Evolutionary conservation across 345 rosid genomes (phyloP).

Genomic region (Reutealis trisperma): DNA sequence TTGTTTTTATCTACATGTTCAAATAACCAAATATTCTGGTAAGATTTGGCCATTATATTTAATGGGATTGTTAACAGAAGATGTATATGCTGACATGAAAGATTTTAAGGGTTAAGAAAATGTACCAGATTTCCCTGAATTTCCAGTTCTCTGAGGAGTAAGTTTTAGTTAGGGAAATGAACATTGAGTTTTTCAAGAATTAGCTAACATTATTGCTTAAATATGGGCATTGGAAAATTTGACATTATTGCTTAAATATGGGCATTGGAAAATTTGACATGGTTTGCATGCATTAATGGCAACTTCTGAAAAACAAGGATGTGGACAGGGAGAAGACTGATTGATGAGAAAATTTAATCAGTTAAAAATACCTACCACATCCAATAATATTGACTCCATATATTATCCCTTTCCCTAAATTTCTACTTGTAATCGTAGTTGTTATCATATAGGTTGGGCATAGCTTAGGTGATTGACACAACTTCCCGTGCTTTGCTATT

Average conservation of each 20-base stretch:
- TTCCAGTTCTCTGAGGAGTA: constrained; percentile 5
- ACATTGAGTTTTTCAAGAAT: neutral
- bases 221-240: neutral
- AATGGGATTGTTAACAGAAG: neutral
- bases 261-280: neutral
- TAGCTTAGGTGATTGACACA: neutral
- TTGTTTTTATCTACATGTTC: neutral
- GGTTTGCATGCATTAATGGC: neutral
- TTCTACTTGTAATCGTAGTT: constrained; percentile 1
- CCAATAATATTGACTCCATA: neutral
- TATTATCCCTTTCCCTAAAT: neutral
- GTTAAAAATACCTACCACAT: neutral
- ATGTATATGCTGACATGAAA: neutral
- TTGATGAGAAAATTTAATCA: neutral
- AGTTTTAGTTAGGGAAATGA: constrained; percentile 1
- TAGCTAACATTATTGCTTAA: neutral
- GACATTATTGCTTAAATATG: neutral
- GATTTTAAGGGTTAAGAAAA: neutral
- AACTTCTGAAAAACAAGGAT: constrained; percentile 2
- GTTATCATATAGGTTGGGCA: neutral
- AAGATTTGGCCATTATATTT: neutral
- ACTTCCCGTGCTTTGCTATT: constrained; percentile 25
- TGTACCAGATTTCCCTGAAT: neutral
- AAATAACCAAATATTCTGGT: neutral
- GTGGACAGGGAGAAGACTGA: neutral